These are phyloP conservation scores for Acanthamoeba triangularis DNA, from an alignment of 208 protist species.

Conservation along the genomic window DNA sequence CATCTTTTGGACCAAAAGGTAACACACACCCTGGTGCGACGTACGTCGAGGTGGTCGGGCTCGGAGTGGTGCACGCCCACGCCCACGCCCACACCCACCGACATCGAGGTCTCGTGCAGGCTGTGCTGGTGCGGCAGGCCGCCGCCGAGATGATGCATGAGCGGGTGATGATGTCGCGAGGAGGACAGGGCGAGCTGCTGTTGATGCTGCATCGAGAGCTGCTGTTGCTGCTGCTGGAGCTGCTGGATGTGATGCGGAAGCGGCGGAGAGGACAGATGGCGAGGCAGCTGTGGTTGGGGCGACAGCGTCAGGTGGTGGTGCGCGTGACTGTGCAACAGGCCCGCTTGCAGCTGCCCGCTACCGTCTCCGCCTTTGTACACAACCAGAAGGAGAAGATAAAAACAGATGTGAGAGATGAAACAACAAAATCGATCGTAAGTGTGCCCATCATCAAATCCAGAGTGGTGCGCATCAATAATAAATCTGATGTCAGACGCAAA, in stretches of 20 bases:
- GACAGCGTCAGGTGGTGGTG: not conserved
- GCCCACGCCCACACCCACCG: not conserved
- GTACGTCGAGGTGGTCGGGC: slow-evolving; percentile 8
- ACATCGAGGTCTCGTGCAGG: not conserved
- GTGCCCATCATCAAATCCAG: not conserved
- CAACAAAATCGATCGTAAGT: not conserved
- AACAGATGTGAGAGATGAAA: not conserved
- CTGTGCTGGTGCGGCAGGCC: not conserved
- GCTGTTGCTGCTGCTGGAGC: not conserved
- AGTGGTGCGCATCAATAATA: no score
- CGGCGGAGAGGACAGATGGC: not conserved
- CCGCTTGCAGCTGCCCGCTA: not conserved
- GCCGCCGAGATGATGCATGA: not conserved
- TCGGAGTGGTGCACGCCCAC: not conserved
- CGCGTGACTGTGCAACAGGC: not conserved
- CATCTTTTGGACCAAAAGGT: not conserved
- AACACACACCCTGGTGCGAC: not conserved
- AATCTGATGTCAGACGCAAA: no score
- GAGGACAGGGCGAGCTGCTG: not conserved
- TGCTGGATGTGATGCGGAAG: not conserved
- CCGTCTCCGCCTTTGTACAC: not conserved
- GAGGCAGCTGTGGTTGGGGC: not conserved
- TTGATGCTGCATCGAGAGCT: not conserved
- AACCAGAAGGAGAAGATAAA: not conserved
- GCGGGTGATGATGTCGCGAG: not conserved